Base-by-base conservation (phyloP, 768 basidiomycete species). In the Coprinopsis strossmayeri region DNA sequence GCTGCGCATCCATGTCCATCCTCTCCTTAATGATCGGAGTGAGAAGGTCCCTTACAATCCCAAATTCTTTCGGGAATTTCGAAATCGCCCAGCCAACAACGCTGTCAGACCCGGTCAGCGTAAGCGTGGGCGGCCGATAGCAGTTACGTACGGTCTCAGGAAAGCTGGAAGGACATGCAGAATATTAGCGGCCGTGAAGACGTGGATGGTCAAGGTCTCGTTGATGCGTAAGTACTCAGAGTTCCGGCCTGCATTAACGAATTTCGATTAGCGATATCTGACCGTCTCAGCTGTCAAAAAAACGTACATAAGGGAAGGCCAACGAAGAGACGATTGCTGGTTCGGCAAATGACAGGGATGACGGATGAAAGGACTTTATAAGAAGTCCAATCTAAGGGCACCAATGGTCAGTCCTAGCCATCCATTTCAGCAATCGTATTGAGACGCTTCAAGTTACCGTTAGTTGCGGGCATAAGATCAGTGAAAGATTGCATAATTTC, bases 271-370 rank as follows among this genome's bases (percentile, higher is more conserved):
- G 27, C 30, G 30, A 23, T 24, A 10, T 2, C 11, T n/a, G n/a
- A n/a, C n/a, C 12, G 40, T n/a, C 17, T 12, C 24, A 11, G 35
- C 25, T 12, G 9, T 13, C 13, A 18, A 10, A 2, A 41, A 10
- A 40, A 41, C 68, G 42, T 47, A 76, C 76, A 77, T 10, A 74
- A 53, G 1, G 73, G 70, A 5, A 68, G 53, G 0, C 74, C 76
- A 45, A 79, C 69, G 48, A 77, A 74, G 7, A 70, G 51, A 2
- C 74, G 62, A 54, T 73, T 74, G 52, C 61, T 69, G 2, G 66
- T 61, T 12, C 71, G 58, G 24, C 59, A 61, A 11, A 72, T 61
- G 13, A 74, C 63, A 25, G 64, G 49, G 57, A 61, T 64, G 17
- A 65, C 53, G 1, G 61, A 62, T 1, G 59, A 49, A 27, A 59